Percentiles rank a stretch among this genome's conserved stretches.
phyloP scores from a whole-genome alignment of 192 early-diverging fungal genomes.

The Linnemannia hyalina region DNA sequence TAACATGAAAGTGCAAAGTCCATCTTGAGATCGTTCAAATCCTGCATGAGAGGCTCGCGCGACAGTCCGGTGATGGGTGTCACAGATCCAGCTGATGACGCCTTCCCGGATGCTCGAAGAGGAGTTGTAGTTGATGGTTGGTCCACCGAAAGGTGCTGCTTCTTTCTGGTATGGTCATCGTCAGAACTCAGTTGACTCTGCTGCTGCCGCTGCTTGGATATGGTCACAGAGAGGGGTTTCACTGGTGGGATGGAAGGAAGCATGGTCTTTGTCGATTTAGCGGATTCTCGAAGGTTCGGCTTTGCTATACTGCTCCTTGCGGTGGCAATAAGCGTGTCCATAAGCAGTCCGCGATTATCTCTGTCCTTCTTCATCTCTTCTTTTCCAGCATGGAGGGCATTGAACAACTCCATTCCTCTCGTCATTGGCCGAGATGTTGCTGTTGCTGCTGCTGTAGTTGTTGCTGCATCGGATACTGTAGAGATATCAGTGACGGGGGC shows the following conservation, averaged over 20 bases:
- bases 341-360: background rate
- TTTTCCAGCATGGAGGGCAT: background rate
- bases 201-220: background rate
- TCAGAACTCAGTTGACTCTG: background rate
- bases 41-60: background rate
- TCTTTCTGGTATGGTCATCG: background rate
- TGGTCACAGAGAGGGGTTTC: background rate
- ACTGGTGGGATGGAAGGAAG: background rate
- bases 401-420: background rate
- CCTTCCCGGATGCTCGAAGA: background rate
- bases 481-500: background rate
- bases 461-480: background rate
- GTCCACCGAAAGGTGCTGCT: background rate
- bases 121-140: background rate
- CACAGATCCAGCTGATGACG: background rate
- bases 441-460: background rate
- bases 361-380: background rate
- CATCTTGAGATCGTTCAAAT: slow-evolving; percentile 6
- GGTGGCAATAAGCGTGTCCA: background rate
- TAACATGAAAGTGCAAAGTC: slow-evolving; percentile 12
- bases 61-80: background rate
- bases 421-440: background rate
- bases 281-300: background rate
- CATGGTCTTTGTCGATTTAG: background rate
- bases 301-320: background rate